phyloP scores from a whole-genome alignment of 805 yeast genomes.

The Starmerella scarabaei region DNA sequence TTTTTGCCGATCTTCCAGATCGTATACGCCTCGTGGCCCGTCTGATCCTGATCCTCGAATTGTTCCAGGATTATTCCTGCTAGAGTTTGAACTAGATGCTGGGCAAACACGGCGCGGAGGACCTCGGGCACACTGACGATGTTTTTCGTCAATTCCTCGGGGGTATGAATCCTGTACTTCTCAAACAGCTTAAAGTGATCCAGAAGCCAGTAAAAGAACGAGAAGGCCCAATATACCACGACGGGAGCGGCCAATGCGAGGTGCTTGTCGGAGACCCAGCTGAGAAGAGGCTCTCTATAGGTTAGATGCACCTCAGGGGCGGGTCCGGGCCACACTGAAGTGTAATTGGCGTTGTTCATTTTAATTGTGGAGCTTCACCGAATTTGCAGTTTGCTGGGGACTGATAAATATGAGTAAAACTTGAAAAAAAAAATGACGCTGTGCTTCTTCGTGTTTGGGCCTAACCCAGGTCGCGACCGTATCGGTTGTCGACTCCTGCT shows the following conservation, averaged over 20 bases:
- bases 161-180: slow-evolving; percentile 78
- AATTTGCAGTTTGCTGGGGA: not conserved
- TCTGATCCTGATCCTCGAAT: slow-evolving; percentile 38
- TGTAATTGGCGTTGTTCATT: not conserved
- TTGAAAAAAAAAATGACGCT: too few relatives aligned
- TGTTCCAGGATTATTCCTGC: slow-evolving; percentile 47
- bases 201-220: slow-evolving; percentile 57
- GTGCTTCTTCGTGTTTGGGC: too few relatives aligned
- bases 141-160: slow-evolving; percentile 74
- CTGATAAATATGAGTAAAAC: not conserved
- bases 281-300: slow-evolving; percentile 32
- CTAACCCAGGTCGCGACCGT: not conserved
- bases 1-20: slow-evolving; percentile 35
- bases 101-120: slow-evolving; percentile 65
- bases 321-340: slow-evolving; percentile 12
- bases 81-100: slow-evolving; percentile 70
- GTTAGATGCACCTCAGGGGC: slow-evolving; percentile 8
- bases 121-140: slow-evolving; percentile 61
- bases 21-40: slow-evolving; percentile 40
- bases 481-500: too few relatives aligned
- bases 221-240: slow-evolving; percentile 69
- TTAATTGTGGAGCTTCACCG: not conserved
- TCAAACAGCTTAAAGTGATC: slow-evolving; percentile 70
- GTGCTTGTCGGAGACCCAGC: slow-evolving; percentile 57
- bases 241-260: slow-evolving; percentile 66